phyloP scores from a whole-genome alignment of 495 filamentous ascomycete genomes.

The Podospora tetraspora region DNA sequence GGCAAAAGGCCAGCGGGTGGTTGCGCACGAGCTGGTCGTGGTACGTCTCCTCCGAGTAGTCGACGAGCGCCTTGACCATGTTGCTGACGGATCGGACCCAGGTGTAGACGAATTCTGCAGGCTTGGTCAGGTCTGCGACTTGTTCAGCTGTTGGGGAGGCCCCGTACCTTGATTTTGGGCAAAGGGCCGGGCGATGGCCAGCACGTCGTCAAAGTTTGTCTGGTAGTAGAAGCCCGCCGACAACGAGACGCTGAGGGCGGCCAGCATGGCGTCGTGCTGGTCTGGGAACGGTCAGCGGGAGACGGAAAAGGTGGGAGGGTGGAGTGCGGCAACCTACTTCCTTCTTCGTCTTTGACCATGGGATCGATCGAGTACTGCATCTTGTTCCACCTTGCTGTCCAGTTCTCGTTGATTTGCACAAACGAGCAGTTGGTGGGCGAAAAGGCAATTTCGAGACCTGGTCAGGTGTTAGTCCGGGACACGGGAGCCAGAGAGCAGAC shows the following conservation, averaged over 20 bases:
- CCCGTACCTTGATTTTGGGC: constrained; percentile 28
- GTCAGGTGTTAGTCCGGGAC: constrained; percentile 8
- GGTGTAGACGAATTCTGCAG: constrained; percentile 43
- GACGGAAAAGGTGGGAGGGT: neutral
- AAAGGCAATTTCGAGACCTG: constrained; percentile 62
- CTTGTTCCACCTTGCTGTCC: constrained; percentile 55
- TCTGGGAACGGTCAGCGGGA: constrained; percentile 16
- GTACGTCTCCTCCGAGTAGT: constrained; percentile 62
- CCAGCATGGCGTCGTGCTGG: constrained; percentile 38
- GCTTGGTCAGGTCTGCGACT: constrained; percentile 34
- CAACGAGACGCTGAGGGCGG: constrained; percentile 33
- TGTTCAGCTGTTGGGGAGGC: neutral
- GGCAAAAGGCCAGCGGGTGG: constrained; percentile 58
- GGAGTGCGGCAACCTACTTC: constrained; percentile 32
- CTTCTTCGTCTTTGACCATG: constrained; percentile 33
- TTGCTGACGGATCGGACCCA: constrained; percentile 61
- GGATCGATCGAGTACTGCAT: constrained; percentile 53
- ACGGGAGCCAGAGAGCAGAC: neutral
- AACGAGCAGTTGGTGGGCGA: constrained; percentile 70
- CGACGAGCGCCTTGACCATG: constrained; percentile 59
- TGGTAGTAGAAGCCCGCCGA: constrained; percentile 48
- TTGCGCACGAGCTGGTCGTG: constrained; percentile 68
- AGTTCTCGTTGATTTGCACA: constrained; percentile 59
- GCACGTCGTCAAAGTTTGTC: constrained; percentile 66
- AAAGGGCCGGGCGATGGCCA: constrained; percentile 58